A percentile compares a stretch with the other conserved stretches of the same genome.
These are phyloP conservation scores for Acanthamoeba rhysodes DNA, from an alignment of 208 protist genomes.

Conservation along the genomic window DNA sequence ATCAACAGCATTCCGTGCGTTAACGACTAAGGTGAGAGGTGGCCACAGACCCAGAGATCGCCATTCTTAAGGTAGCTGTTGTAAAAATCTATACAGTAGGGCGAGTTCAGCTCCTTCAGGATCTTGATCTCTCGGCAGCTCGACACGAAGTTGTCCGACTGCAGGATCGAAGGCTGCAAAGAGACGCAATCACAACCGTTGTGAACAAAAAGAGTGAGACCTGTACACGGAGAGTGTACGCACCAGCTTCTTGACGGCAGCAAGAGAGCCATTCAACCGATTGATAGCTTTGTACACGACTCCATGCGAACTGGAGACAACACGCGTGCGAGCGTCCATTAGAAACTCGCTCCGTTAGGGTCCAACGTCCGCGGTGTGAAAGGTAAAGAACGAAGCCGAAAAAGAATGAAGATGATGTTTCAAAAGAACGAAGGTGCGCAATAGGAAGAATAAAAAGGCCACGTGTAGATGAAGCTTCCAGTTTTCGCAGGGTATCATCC, in stretches of 20 bases:
- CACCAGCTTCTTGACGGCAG: slow-evolving; percentile 71
- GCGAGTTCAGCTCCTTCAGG: slow-evolving; percentile 72
- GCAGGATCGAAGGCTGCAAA: slow-evolving; percentile 61
- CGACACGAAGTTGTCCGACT: slow-evolving; percentile 63
- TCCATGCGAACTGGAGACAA: slow-evolving; percentile 54
- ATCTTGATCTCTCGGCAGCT: slow-evolving; percentile 71
- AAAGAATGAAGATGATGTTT: not conserved
- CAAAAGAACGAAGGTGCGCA: too few species aligned
- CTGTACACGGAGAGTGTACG: not conserved
- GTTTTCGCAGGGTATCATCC: not conserved
- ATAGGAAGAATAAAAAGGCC: too few species aligned
- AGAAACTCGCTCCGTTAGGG: too few species aligned
- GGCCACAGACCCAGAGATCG: slow-evolving; percentile 47
- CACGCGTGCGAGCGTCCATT: too few species aligned
- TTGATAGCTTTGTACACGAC: slow-evolving; percentile 74
- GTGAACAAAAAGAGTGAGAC: too few species aligned
- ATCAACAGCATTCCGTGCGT: too few species aligned
- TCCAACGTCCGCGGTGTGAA: too few species aligned
- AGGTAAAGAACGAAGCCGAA: not conserved
- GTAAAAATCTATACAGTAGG: slow-evolving; percentile 71
- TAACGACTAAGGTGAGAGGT: too few species aligned
- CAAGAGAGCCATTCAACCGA: slow-evolving; percentile 35
- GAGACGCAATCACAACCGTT: too few species aligned
- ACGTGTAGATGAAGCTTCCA: not conserved
- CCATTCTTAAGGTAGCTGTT: slow-evolving; percentile 75